A percentile compares a stretch with the other conserved stretches of the same genome.
phyloP scores from a whole-genome alignment of 306 rosid genomes.

The Fagus sylvatica region DNA sequence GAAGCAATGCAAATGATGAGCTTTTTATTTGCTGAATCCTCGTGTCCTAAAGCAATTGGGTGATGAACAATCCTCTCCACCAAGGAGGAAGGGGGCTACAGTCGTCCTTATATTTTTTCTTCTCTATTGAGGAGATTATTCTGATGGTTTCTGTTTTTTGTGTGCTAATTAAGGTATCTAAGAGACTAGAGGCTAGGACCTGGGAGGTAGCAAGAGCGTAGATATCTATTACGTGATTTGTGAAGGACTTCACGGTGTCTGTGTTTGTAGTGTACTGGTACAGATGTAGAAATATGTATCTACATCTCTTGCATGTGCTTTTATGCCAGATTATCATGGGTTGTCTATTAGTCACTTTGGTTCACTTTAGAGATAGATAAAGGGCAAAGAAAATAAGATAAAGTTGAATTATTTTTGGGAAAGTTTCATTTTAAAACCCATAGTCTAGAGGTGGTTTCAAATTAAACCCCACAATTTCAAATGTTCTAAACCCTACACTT shows the following conservation, averaged over 20 bases:
- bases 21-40: slow-evolving; percentile 53
- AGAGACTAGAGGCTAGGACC: not conserved
- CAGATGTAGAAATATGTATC: not conserved
- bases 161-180: not conserved
- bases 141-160: not conserved
- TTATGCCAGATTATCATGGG: not conserved
- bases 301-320: not conserved
- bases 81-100: slow-evolving; percentile 70
- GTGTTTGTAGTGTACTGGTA: not conserved
- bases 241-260: not conserved
- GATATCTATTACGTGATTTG: not conserved
- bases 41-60: slow-evolving; percentile 73
- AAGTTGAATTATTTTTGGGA: too few relatives aligned
- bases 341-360: not conserved
- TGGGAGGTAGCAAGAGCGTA: not conserved
- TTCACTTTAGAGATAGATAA: not conserved
- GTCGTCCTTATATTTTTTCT: slow-evolving; percentile 36
- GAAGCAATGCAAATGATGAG: slow-evolving; percentile 53
- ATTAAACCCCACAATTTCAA: too few relatives aligned
- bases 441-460: too few relatives aligned
- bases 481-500: too few relatives aligned
- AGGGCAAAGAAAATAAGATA: too few relatives aligned
- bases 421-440: too few relatives aligned
- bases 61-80: slow-evolving; percentile 85
- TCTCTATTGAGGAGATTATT: not conserved